These are phyloP conservation scores for Trichoderma orchidacearum DNA, from an alignment of 495 filamentous ascomycete genomes.

Conservation along the genomic window DNA sequence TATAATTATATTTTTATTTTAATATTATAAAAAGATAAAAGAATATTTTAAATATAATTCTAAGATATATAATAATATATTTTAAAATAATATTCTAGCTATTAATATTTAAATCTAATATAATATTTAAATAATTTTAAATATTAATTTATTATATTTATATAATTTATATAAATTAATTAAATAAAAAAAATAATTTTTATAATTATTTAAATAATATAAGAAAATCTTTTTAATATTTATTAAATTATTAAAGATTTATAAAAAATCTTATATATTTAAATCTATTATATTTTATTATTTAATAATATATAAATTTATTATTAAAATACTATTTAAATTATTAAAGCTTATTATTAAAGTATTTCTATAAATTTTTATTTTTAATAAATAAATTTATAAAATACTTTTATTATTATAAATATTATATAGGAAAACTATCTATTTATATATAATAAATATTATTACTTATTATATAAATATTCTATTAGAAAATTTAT, in stretches of 20 bases:
- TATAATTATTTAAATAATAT: slow-evolving; percentile 3
- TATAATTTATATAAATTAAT: background rate
- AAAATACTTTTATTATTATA: too few species aligned
- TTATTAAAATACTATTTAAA: too few species aligned
- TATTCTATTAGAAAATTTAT: too few species aligned
- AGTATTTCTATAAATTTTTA: too few species aligned
- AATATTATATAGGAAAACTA: too few species aligned
- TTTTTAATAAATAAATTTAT: too few species aligned
- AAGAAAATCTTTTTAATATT: slow-evolving; percentile 5
- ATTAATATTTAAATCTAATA: slow-evolving; percentile 2
- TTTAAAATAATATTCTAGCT: background rate
- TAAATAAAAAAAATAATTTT: slow-evolving; percentile 6
- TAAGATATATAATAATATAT: background rate
- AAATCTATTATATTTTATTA: too few species aligned
- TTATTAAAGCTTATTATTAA: too few species aligned
- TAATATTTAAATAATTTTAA: background rate
- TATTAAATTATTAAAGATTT: background rate
- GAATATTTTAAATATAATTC: background rate
- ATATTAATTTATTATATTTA: background rate
- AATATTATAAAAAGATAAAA: background rate
- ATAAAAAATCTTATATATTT: slow-evolving; percentile 1
- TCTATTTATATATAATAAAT: too few species aligned
- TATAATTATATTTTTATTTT: background rate
- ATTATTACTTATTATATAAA: too few species aligned
- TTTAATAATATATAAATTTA: too few species aligned